Percentiles rank a stretch among this genome's conserved stretches.
These are phyloP conservation scores for Polytolypa hystricis DNA, from an alignment of 2,329 filamentous ascomycete genomes.

Conservation along the genomic window DNA sequence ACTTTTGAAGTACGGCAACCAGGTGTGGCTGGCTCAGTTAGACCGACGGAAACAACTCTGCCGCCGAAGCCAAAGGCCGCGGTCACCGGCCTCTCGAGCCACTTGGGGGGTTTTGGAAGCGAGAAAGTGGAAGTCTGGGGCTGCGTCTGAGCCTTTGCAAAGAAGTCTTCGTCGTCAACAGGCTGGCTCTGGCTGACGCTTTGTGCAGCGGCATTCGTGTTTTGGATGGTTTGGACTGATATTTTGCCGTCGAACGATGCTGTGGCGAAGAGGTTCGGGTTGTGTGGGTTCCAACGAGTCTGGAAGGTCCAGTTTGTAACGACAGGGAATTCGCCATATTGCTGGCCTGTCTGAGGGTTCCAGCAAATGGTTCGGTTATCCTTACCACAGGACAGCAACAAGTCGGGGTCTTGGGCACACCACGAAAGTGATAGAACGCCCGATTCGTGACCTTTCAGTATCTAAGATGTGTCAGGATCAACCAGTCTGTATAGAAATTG, in stretches of 20 bases:
- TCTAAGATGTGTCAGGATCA: conserved; percentile 35
- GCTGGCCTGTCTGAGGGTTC: conserved; percentile 86
- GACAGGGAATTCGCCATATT: conserved; percentile 85
- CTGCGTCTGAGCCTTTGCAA: conserved; percentile 82
- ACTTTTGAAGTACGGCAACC: conserved; percentile 59
- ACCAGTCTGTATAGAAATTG: neutral
- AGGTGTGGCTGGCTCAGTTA: conserved; percentile 51
- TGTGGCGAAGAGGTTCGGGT: conserved; percentile 84
- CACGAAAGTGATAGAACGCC: conserved; percentile 89
- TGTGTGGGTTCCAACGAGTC: conserved; percentile 85
- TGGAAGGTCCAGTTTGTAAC: conserved; percentile 99
- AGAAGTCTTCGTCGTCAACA: conserved; percentile 90
- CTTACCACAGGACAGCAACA: conserved; percentile 88
- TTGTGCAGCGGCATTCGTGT: conserved; percentile 61
- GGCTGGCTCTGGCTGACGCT: conserved; percentile 53
- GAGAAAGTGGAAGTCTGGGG: conserved; percentile 86
- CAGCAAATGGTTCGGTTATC: conserved; percentile 92
- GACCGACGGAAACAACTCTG: conserved; percentile 67
- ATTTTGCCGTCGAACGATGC: conserved; percentile 98
- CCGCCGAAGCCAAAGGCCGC: conserved; percentile 94
- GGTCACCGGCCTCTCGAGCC: conserved; percentile 75
- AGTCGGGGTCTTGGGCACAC: conserved; percentile 81
- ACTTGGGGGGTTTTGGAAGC: conserved; percentile 72
- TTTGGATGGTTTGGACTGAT: conserved; percentile 83
- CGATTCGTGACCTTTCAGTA: conserved; percentile 82